phyloP scores from a whole-genome alignment of 2,329 filamentous ascomycete genomes.

The Diaporthe ampelina region DNA sequence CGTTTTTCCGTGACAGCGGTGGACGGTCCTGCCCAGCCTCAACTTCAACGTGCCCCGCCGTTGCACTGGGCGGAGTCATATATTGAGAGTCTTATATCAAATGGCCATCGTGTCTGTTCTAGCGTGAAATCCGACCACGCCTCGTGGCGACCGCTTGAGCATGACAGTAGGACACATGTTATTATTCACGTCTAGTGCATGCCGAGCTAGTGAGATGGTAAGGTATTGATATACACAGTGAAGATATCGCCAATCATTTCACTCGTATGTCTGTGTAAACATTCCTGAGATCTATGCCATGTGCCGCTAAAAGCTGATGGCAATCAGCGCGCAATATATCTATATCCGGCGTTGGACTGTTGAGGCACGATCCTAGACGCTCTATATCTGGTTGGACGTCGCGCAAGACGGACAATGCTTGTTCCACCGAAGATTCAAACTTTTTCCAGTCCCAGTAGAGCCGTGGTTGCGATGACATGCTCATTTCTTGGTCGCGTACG shows the following conservation, averaged over 20 bases:
- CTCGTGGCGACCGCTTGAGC: no score
- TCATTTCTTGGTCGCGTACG: background rate
- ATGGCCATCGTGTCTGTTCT: no score
- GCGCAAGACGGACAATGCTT: background rate
- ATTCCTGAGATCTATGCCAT: background rate
- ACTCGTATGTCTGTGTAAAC: no score
- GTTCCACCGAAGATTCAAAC: background rate
- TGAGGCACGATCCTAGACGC: background rate
- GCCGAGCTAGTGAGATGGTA: no score
- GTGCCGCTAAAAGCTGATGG: background rate
- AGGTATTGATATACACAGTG: no score
- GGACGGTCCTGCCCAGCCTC: background rate
- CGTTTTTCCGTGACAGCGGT: no score
- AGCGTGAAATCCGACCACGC: no score
- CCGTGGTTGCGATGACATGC: no score
- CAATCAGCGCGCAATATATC: no score
- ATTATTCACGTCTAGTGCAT: no score
- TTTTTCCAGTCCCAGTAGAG: constrained; percentile 4
- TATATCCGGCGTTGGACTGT: no score
- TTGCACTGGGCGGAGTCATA: background rate
- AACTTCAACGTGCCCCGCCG: background rate
- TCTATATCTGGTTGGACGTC: background rate
- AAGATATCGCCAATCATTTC: no score
- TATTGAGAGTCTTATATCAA: background rate
- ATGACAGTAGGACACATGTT: background rate